These are phyloP conservation scores for Trichoderma hamatum DNA, from an alignment of 2,329 filamentous ascomycete genomes.

Conservation along the genomic window DNA sequence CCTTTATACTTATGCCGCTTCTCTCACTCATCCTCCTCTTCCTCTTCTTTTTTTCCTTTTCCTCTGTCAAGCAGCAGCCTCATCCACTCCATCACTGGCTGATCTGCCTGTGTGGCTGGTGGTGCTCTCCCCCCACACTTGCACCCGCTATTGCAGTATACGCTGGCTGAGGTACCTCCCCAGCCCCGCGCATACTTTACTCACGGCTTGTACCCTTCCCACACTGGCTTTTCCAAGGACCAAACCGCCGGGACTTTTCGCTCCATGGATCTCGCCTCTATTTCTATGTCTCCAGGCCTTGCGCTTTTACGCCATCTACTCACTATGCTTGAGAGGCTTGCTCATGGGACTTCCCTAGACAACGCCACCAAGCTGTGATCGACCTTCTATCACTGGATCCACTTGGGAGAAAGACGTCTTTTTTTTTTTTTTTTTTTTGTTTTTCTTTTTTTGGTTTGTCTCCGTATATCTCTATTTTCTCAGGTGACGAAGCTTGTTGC, in stretches of 20 bases:
- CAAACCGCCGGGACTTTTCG: slow-evolving; percentile 12
- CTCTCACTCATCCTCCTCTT: slow-evolving; percentile 7
- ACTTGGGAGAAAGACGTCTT: not conserved
- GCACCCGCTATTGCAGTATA: slow-evolving; percentile 2
- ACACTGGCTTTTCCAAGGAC: slow-evolving; percentile 15
- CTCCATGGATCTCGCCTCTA: slow-evolving; percentile 4
- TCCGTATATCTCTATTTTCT: not conserved
- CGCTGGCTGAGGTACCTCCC: not conserved
- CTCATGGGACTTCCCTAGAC: not conserved
- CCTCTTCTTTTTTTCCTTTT: not conserved
- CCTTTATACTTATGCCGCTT: slow-evolving; percentile 12
- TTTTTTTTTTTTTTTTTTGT: slow-evolving; percentile 1
- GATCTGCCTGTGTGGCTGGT: not conserved
- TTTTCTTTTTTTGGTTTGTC: too few relatives aligned
- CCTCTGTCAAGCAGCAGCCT: not conserved
- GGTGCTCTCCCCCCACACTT: slow-evolving; percentile 5
- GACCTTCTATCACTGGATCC: slow-evolving; percentile 7
- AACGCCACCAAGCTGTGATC: not conserved
- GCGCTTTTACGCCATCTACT: not conserved
- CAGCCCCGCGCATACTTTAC: slow-evolving; percentile 18
- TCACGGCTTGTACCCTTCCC: not conserved
- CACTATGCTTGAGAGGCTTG: not conserved
- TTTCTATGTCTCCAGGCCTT: not conserved
- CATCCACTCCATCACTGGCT: not conserved
- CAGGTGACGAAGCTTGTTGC: not conserved